Evolutionary conservation across 495 filamentous ascomycete species (phyloP).

Genomic region (Daldinia grandis): DNA sequence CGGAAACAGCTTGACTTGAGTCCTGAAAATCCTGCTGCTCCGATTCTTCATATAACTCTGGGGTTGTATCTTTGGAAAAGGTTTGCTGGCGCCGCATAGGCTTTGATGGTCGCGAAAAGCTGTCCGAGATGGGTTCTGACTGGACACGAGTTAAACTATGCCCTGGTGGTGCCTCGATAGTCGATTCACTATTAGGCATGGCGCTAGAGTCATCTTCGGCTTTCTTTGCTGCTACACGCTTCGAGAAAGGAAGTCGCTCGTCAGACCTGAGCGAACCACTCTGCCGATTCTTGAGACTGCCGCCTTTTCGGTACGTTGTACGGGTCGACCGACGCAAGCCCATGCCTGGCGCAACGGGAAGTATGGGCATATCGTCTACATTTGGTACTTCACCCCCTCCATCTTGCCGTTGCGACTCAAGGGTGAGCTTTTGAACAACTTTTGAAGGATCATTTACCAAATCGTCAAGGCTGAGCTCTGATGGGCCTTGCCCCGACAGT

Average conservation of each 20-base stretch:
- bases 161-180: conserved; percentile 59
- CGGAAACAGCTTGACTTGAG: conserved; percentile 18
- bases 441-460: conserved; percentile 83
- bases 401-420: conserved; percentile 50
- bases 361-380: conserved; percentile 88
- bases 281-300: conserved; percentile 83
- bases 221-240: conserved; percentile 66
- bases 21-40: conserved; percentile 27
- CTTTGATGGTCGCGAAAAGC: conserved; percentile 61
- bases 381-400: conserved; percentile 54
- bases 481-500: conserved; percentile 48
- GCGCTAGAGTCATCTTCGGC: conserved; percentile 66
- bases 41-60: conserved; percentile 29
- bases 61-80: conserved; percentile 46
- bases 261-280: conserved; percentile 58
- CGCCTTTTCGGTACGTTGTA: conserved; percentile 86
- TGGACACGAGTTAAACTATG: conserved; percentile 72
- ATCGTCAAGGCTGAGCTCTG: conserved; percentile 73
- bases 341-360: conserved; percentile 77
- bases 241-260: conserved; percentile 69
- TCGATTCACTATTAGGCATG: conserved; percentile 58
- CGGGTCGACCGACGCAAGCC: conserved; percentile 88
- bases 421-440: conserved; percentile 71
- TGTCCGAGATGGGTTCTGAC: conserved; percentile 76
- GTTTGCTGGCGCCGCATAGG: conserved; percentile 56